These are phyloP conservation scores for Candida vaughaniae DNA, from an alignment of 805 yeast species.

Conservation along the genomic window DNA sequence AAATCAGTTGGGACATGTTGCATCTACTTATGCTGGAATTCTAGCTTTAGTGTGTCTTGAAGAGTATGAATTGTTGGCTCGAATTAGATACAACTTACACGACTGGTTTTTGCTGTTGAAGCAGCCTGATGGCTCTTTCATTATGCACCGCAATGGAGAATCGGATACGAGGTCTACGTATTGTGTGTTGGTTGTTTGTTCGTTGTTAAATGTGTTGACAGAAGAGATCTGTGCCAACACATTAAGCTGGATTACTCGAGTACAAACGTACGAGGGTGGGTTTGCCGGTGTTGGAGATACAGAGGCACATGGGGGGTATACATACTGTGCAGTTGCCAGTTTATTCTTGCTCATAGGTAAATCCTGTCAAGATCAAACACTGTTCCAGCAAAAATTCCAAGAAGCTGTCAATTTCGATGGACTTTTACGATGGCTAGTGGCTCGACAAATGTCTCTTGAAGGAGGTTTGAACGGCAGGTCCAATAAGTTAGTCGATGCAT, in stretches of 20 bases:
- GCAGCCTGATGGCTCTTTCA: conserved; percentile 69
- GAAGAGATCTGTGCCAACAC: conserved; percentile 55
- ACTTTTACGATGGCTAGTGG: conserved; percentile 64
- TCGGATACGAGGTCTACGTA: conserved; percentile 81
- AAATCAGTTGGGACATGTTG: conserved; percentile 80
- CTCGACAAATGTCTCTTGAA: conserved; percentile 70
- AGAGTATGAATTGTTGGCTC: conserved; percentile 29
- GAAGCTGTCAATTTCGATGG: conserved; percentile 42
- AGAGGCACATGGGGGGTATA: conserved; percentile 98
- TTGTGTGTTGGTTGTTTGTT: conserved; percentile 76
- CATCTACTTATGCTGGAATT: conserved; percentile 78
- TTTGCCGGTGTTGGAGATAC: conserved; percentile 74
- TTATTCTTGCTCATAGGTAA: conserved; percentile 41
- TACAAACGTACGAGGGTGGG: conserved; percentile 96
- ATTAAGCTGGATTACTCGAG: conserved; percentile 57
- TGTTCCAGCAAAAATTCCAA: conserved; percentile 1
- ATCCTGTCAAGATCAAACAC: conserved; percentile 26
- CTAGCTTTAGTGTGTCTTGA: conserved; percentile 57
- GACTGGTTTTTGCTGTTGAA: conserved; percentile 69
- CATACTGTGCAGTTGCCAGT: conserved; percentile 81
- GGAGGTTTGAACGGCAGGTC: conserved; percentile 90
- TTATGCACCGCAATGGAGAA: conserved; percentile 78
- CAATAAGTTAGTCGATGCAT: conserved; percentile 92
- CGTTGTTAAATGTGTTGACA: conserved; percentile 61
- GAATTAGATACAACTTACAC: conserved; percentile 42